These are phyloP conservation scores for Dorcoceras hygrometricum DNA, from an alignment of 257 asterid species.

Conservation along the genomic window DNA sequence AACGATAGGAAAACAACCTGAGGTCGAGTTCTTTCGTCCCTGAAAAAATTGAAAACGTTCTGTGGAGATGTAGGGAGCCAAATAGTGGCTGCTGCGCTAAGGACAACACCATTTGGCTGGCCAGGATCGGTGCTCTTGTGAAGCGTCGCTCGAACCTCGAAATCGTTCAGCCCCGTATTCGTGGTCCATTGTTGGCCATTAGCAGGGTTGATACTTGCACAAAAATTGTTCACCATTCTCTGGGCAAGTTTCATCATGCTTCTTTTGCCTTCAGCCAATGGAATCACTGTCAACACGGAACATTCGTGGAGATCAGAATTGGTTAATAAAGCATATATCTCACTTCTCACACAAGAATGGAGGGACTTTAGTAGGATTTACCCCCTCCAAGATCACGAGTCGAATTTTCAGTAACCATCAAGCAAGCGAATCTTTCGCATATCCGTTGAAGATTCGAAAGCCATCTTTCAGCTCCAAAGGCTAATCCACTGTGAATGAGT, in stretches of 20 bases:
- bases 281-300: slow-evolving; percentile 41
- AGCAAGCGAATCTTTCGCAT: slow-evolving; percentile 80
- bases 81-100: slow-evolving; percentile 86
- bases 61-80: slow-evolving; percentile 88
- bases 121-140: slow-evolving; percentile 72
- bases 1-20: slow-evolving; percentile 42
- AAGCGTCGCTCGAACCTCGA: slow-evolving; percentile 75
- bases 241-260: slow-evolving; percentile 94
- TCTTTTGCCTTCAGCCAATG: slow-evolving; percentile 75
- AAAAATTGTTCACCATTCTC: slow-evolving; percentile 84
- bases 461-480: slow-evolving; percentile 96
- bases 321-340: background rate
- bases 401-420: slow-evolving; percentile 59
- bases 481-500: slow-evolving; percentile 66
- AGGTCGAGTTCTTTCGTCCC: slow-evolving; percentile 74
- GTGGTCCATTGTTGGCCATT: slow-evolving; percentile 83
- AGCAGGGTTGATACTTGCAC: slow-evolving; percentile 69
- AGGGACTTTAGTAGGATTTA: background rate
- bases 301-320: background rate
- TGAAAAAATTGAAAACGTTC: slow-evolving; percentile 62
- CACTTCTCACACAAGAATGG: background rate
- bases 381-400: slow-evolving; percentile 86
- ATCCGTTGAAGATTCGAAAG: slow-evolving; percentile 70
- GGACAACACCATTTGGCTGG: slow-evolving; percentile 79
- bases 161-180: slow-evolving; percentile 54